phyloP scores from a whole-genome alignment of 2,329 filamentous ascomycete genomes.

The Ophiocordyceps camponoti-saundersi region DNA sequence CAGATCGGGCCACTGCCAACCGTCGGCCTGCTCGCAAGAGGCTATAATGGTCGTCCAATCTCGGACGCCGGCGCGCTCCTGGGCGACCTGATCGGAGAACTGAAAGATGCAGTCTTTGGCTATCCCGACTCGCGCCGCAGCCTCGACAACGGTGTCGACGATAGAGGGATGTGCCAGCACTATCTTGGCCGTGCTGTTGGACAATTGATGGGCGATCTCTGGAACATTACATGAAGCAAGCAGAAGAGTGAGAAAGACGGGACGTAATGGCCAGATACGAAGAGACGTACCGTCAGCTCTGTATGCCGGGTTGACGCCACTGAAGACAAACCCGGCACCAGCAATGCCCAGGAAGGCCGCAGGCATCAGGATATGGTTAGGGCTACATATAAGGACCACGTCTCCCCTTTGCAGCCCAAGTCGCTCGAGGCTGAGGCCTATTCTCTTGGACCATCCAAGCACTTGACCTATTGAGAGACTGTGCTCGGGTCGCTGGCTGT shows the following conservation, averaged over 20 bases:
- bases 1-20: conserved; percentile 20
- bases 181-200: conserved; percentile 29
- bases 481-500: conserved; percentile 25
- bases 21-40: conserved; percentile 11
- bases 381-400: conserved; percentile 34
- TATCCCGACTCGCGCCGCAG: conserved; percentile 22
- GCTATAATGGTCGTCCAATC: conserved; percentile 25
- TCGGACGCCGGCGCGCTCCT: conserved; percentile 13
- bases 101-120: conserved; percentile 25
- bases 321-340: conserved; percentile 34
- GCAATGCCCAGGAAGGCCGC: conserved; percentile 35
- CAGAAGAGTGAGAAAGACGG: conserved; percentile 1
- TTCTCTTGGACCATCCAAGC: conserved; percentile 30
- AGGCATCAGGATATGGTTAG: conserved; percentile 38
- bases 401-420: conserved; percentile 28
- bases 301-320: conserved; percentile 34
- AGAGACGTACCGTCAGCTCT: conserved; percentile 23
- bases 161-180: conserved; percentile 31
- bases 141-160: conserved; percentile 23
- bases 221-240: not conserved
- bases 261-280: not conserved
- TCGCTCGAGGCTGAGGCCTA: conserved; percentile 29
- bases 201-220: conserved; percentile 35
- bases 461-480: conserved; percentile 28
- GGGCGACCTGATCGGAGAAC: conserved; percentile 23